phyloP scores from a whole-genome alignment of 352 stramenopile genomes.

The Globisporangium echinulatum region DNA sequence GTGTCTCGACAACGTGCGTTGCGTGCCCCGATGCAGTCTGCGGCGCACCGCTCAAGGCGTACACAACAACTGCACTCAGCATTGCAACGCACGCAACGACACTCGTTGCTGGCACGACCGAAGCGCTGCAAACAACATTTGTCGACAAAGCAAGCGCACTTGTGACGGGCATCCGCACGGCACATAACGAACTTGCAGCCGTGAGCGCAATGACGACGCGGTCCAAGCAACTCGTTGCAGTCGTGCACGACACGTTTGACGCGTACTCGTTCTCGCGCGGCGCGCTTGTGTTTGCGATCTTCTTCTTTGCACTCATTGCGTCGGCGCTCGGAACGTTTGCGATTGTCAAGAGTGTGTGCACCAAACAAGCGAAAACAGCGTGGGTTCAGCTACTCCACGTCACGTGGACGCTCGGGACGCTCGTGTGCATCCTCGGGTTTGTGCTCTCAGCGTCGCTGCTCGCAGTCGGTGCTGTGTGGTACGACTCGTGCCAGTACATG shows the following conservation, averaged over 20 bases:
- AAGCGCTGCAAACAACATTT: conserved; percentile 35
- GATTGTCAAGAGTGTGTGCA: conserved; percentile 72
- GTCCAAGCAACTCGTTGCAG: conserved; percentile 48
- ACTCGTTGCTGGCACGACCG: conserved; percentile 23
- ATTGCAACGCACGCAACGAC: conserved; percentile 17
- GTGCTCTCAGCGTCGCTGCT: conserved; percentile 64
- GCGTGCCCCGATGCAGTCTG: conserved; percentile 47
- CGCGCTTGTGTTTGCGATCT: conserved; percentile 69
- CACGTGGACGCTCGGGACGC: conserved; percentile 62
- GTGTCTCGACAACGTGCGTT: conserved; percentile 37
- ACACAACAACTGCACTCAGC: conserved; percentile 22
- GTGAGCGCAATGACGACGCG: conserved; percentile 47
- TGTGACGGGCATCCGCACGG: conserved; percentile 31
- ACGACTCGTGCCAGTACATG: conserved; percentile 79
- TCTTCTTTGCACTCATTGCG: conserved; percentile 63
- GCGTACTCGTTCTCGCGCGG: conserved; percentile 72
- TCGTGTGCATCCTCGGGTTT: conserved; percentile 78
- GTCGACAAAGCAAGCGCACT: conserved; percentile 32
- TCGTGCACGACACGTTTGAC: conserved; percentile 63
- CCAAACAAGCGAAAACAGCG: conserved; percentile 40
- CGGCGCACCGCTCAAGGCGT: conserved; percentile 35
- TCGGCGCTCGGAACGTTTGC: conserved; percentile 58
- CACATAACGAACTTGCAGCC: conserved; percentile 37
- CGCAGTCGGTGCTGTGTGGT: conserved; percentile 71
- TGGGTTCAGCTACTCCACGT: conserved; percentile 76